A percentile compares a stretch with the other conserved stretches of the same genome.
phyloP scores from a whole-genome alignment of 2,329 filamentous ascomycete species.

The Balansia obtecta region DNA sequence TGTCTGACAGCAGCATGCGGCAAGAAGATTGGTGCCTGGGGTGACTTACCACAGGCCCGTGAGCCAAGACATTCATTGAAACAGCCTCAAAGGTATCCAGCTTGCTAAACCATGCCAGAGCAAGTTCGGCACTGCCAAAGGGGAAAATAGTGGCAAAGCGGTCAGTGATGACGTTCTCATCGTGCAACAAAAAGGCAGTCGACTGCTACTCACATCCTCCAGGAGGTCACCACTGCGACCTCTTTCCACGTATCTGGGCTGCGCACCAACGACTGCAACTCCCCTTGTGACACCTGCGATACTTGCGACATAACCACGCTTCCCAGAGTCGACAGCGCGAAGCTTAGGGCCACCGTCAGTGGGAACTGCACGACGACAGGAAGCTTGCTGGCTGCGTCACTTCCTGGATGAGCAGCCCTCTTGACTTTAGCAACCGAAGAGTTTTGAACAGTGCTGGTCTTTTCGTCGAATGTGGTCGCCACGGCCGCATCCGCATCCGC shows the following conservation, averaged over 20 bases:
- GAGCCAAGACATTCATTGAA: conserved; percentile 54
- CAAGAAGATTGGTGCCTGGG: not conserved
- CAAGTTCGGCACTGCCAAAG: conserved; percentile 49
- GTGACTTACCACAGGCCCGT: conserved; percentile 50
- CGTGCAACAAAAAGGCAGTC: not conserved
- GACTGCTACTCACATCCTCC: conserved; percentile 38
- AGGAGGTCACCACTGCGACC: conserved; percentile 39
- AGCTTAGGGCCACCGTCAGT: conserved; percentile 38
- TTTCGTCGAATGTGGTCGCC: conserved; percentile 4
- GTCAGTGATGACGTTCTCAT: conserved; percentile 6
- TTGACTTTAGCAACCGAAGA: conserved; percentile 9
- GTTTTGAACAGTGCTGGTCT: not conserved
- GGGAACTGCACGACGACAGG: conserved; percentile 37
- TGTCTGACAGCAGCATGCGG: not conserved
- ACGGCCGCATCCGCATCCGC: conserved; percentile 6
- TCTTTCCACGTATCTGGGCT: conserved; percentile 49
- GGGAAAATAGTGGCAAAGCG: not conserved
- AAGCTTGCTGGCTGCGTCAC: conserved; percentile 17
- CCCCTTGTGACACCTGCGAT: conserved; percentile 47
- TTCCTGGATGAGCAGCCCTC: conserved; percentile 1
- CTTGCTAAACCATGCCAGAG: conserved; percentile 58
- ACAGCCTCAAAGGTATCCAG: conserved; percentile 64
- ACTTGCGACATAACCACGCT: conserved; percentile 50
- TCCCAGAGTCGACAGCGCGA: conserved; percentile 50
- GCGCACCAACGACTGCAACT: conserved; percentile 56